Conservation (phyloP, 306 rosid species). For the Dicorynia guianensis region DNA sequence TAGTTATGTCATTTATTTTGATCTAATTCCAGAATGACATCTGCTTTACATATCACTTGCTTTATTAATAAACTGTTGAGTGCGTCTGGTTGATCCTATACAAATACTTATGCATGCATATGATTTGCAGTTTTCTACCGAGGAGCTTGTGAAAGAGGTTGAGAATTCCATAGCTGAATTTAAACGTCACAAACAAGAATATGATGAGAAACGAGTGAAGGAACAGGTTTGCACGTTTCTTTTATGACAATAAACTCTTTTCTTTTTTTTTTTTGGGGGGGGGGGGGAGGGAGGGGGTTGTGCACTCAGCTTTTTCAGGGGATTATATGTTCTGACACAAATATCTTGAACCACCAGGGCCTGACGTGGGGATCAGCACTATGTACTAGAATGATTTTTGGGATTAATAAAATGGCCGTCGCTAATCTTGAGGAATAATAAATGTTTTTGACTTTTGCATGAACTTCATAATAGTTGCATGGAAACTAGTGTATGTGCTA, state of each 20-base stretch:
- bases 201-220: constrained; percentile 84
- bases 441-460: too few species aligned
- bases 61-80: constrained; percentile 10
- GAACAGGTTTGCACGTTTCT: constrained; percentile 69
- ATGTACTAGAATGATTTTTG: background rate
- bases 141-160: constrained; percentile 87
- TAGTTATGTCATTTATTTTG: constrained; percentile 22
- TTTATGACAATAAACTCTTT: constrained; percentile 20
- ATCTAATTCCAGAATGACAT: constrained; percentile 25
- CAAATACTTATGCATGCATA: background rate
- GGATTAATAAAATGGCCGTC: background rate
- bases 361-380: constrained; percentile 19
- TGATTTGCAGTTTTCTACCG: constrained; percentile 71
- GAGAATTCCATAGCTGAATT: constrained; percentile 87
- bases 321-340: constrained; percentile 25
- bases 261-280: constrained; percentile 1
- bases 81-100: background rate
- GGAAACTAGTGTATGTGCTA: too few species aligned
- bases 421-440: too few species aligned
- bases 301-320: too few species aligned
- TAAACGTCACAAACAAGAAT: constrained; percentile 81
- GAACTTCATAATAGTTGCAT: too few species aligned
- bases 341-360: constrained; percentile 14
- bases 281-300: background rate
- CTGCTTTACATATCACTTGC: constrained; percentile 33